phyloP scores from a whole-genome alignment of 805 yeast species.

The Saturnispora halmiae region DNA sequence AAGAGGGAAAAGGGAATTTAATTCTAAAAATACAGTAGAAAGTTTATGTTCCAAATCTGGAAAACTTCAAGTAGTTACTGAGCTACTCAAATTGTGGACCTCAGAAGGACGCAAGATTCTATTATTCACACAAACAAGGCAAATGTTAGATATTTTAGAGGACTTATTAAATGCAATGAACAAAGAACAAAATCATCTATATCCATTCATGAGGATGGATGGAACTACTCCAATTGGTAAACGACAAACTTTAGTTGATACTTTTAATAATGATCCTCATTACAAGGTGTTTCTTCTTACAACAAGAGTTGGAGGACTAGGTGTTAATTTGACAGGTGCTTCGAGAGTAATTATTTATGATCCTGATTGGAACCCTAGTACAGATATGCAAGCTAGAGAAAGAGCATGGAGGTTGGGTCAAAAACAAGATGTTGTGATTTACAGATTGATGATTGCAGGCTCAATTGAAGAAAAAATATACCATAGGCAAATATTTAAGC shows the following conservation, averaged over 20 bases:
- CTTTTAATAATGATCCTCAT: constrained; percentile 54
- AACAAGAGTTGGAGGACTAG: constrained; percentile 93
- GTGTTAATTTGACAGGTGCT: constrained; percentile 91
- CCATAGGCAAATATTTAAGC: constrained; percentile 94
- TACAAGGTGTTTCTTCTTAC: constrained; percentile 71
- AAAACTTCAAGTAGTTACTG: constrained; percentile 80
- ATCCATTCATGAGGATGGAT: constrained; percentile 77
- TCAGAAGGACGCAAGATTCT: constrained; percentile 68
- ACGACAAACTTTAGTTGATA: constrained; percentile 74
- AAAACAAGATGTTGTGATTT: constrained; percentile 82
- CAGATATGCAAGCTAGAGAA: constrained; percentile 94
- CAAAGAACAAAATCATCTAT: constrained; percentile 19
- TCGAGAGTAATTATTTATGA: constrained; percentile 89
- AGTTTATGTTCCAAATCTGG: constrained; percentile 52
- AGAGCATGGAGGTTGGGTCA: constrained; percentile 97
- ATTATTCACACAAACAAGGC: constrained; percentile 86
- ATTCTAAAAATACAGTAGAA: constrained; percentile 22
- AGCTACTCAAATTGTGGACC: constrained; percentile 68
- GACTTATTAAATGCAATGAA: constrained; percentile 42
- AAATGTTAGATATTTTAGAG: constrained; percentile 86
- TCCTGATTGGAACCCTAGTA: constrained; percentile 98
- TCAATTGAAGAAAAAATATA: constrained; percentile 95
- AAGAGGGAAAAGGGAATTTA: constrained; percentile 19
- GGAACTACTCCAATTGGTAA: constrained; percentile 77
- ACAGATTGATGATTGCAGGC: constrained; percentile 87